Evolutionary conservation across 129 eudicot species (phyloP).

Genomic region (Flaveria sonorensis): DNA sequence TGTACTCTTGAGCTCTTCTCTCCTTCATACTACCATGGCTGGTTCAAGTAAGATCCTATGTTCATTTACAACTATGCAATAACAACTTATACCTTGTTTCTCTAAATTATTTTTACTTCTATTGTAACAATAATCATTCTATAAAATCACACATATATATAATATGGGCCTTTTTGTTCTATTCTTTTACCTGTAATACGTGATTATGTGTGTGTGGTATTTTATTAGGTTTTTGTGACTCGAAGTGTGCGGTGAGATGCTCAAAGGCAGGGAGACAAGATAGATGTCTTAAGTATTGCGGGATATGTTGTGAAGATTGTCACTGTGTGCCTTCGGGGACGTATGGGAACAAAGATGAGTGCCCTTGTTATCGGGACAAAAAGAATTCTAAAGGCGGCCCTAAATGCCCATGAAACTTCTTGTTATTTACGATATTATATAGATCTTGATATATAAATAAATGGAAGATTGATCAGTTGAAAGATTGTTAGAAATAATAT

Average conservation of each 20-base stretch:
- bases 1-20: constrained; percentile 48
- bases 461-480: neutral
- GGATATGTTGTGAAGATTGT: constrained; percentile 46
- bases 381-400: constrained; percentile 49
- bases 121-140: neutral
- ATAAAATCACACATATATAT: neutral
- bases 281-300: constrained; percentile 49
- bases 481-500: neutral
- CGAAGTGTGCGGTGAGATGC: constrained; percentile 49
- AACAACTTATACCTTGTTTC: neutral
- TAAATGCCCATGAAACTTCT: constrained; percentile 37
- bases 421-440: too few species aligned
- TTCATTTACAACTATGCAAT: neutral
- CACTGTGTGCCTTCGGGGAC: constrained; percentile 50
- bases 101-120: too few species aligned
- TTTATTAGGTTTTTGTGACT: constrained; percentile 48
- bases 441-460: neutral
- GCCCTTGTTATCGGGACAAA: constrained; percentile 47
- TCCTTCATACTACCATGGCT: constrained; percentile 53
- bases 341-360: constrained; percentile 47
- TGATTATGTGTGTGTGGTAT: neutral
- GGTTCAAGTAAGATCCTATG: constrained; percentile 51
- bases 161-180: neutral
- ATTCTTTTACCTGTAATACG: neutral
- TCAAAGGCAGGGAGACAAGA: constrained; percentile 46